phyloP scores from a whole-genome alignment of 2,329 filamentous ascomycete genomes.

The Fusarium neocosmosporiellum region DNA sequence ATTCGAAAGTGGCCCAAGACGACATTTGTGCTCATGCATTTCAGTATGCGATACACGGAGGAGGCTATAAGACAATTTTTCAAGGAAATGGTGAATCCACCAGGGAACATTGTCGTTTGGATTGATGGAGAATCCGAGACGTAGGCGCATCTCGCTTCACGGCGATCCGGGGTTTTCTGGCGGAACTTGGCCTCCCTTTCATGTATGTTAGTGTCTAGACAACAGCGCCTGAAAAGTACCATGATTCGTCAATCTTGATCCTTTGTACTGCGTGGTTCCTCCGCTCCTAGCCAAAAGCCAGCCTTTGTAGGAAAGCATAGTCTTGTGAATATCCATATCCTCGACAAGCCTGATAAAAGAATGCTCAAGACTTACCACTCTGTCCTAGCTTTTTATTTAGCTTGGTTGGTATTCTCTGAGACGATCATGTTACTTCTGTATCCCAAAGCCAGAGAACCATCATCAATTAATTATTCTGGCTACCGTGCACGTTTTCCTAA shows the following conservation, averaged over 20 bases:
- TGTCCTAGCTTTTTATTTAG: too few species aligned
- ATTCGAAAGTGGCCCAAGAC: conserved; percentile 56
- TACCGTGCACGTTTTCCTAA: too few species aligned
- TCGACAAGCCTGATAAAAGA: too few species aligned
- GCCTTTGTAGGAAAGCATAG: too few species aligned
- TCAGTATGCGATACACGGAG: conserved; percentile 59
- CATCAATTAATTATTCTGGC: too few species aligned
- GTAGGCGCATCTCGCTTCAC: neutral
- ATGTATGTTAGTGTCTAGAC: neutral
- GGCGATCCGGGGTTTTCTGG: neutral
- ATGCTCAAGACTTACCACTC: too few species aligned
- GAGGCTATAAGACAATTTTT: conserved; percentile 56
- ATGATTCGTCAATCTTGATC: neutral
- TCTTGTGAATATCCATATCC: too few species aligned
- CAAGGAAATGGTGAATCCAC: conserved; percentile 50
- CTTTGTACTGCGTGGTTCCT: neutral
- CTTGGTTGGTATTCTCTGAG: too few species aligned
- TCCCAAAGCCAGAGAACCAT: too few species aligned
- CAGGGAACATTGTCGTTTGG: conserved; percentile 60
- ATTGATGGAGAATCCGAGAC: conserved; percentile 50
- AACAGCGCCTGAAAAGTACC: neutral
- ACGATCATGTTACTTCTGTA: too few species aligned
- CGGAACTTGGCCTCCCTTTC: neutral
- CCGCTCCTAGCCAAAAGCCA: neutral
- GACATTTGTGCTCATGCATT: conserved; percentile 60